Conservation (phyloP, 305 asterid species). For the Fraxinus sp. region DNA sequence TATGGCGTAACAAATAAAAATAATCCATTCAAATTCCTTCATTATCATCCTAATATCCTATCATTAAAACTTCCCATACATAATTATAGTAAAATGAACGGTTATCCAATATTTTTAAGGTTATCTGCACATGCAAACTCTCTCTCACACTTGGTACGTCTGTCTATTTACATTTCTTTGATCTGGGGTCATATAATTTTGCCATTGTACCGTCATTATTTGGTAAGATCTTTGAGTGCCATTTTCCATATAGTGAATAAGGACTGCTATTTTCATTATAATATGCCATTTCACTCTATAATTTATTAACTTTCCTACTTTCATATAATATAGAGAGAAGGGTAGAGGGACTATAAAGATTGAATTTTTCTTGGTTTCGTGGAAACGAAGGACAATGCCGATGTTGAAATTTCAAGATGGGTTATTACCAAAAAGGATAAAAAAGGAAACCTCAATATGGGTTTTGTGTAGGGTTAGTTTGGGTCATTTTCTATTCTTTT, state of each 20-base stretch:
- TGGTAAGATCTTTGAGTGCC: not conserved
- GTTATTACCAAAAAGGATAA: slow-evolving; percentile 3
- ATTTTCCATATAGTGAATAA: not conserved
- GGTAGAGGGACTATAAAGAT: not conserved
- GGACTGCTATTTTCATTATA: not conserved
- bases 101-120: not conserved
- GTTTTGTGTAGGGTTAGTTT: slow-evolving; percentile 1
- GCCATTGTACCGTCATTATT: slow-evolving; percentile 22
- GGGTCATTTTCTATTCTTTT: slow-evolving; percentile 2
- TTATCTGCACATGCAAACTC: slow-evolving; percentile 23
- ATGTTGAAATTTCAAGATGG: slow-evolving; percentile 35
- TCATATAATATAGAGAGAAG: not conserved
- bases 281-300: not conserved
- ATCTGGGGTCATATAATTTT: slow-evolving; percentile 24
- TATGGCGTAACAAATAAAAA: not conserved
- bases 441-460: not conserved
- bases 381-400: slow-evolving; percentile 18
- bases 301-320: not conserved
- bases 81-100: not conserved
- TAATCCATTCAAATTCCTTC: not conserved
- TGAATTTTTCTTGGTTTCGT: not conserved
- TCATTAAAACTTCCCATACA: not conserved
- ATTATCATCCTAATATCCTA: not conserved
- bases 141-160: slow-evolving; percentile 22
- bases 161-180: slow-evolving; percentile 16